Evolutionary conservation across 129 eudicot species (phyloP), one percentile per base, ranked within the genome.

Genomic region (Scalesia atractyloides): DNA sequence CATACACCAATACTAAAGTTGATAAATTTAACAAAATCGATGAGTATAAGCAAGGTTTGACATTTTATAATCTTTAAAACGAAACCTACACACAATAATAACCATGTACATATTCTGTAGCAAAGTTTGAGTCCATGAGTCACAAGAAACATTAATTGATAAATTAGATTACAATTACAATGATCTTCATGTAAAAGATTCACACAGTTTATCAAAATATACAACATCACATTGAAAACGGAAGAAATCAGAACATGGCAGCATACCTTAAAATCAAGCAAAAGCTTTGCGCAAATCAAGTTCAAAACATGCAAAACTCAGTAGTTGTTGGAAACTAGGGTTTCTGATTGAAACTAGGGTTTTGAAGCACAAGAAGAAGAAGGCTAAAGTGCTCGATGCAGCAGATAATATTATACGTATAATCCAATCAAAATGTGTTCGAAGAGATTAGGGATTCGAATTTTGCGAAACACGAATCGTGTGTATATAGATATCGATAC

Each of bases 241-340:
- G 30, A 24, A 1, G 30, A n/a, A 24, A 24, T 24, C 39, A 64
- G n/a, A 43, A 52, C 51, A 51, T 22, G 26, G 19, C 53, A 73
- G 58, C 78, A 68, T 73, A 83, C 86, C 91, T 83, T 78, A 72
- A 60, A 83, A 84, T 73, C 64, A 72, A 80, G 70, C 46, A 22
- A 66, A 37, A 34, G 52, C 77, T 71, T 43, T 64, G 17, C 54
- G 2, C 73, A 19, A 74, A 68, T 44, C 72, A 60, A 72, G 79
- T 83, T 56, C 69, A 62, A 89, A 83, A 74, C 84, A 78, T 75
- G 72, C 70, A 52, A 26, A 59, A 33, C 68, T 36, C 51, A 78
- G 72, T 19, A 64, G 48, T 64, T 56, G 71, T 22, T 70, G 76
- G 22, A 81, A 76, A 81, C 84, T 84, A 84, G 89, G 93, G 89